Base-by-base conservation (phyloP, 352 stramenopile genomes). In the Phytophthora kernoviae region DNA sequence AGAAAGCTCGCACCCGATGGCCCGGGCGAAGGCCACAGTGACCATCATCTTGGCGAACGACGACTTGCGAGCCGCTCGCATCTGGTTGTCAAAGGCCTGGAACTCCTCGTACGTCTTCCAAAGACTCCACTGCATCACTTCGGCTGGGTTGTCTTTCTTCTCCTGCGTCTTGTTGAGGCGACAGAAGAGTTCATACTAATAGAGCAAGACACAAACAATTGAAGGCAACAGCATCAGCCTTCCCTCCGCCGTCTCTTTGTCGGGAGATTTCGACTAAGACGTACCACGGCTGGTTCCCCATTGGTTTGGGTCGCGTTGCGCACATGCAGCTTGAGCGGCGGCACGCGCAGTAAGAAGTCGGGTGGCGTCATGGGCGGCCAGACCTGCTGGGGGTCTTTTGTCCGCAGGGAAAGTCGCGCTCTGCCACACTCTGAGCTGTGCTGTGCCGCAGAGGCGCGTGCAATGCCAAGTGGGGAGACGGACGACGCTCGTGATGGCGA, bases 71-170 rank as follows among this genome's bases (percentile, higher is more conserved):
- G 62, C 61, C 21, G 66, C 71, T 27, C 84, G 84, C 76, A 93
- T 87, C 36, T 77, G 53, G 45, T 68, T 57, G 51, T 93, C 84
- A 30, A 93, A 84, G 34, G 71, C 60, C 46, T 91, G 81, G 72
- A 93, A 93, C 58, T 90, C 76, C 48, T 90, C 79, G 64, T 90
- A 93, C 12, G 77, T 84, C 53, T 88, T 88, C 84, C 84, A 93
- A 2, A 90, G 56, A 55, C 74, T 90, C 84, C 84, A 93, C 57
- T 93, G 81, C 33, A 73, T 66, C 42, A 61, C 70, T 30, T 70
- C 51, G 12, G 60, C 54, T 14, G 70, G 67, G 11, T 76, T 59
- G 20, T 77, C 72, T 27, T 70, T 59, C 48, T 81, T 84, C 37
- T 78, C 62, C 12, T 52, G 57, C 39, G 63, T 63, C 32, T 73